Conservation (phyloP, 78 protist species). For the Isochrysis galbana region DNA sequence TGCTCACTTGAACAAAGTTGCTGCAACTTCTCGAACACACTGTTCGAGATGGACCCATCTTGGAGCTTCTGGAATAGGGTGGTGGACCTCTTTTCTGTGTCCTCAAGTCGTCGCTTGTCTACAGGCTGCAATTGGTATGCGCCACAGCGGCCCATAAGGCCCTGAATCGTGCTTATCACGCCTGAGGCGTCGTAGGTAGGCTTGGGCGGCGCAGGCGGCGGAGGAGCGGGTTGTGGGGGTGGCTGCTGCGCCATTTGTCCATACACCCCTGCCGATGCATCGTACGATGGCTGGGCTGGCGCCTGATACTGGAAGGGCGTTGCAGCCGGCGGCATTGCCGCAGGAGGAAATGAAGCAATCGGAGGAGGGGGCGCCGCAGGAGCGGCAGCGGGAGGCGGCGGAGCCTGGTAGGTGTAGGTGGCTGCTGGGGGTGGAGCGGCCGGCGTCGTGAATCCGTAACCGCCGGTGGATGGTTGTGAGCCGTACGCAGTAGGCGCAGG, state of each 20-base stretch:
- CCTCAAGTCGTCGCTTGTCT: neutral
- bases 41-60: neutral
- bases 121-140: neutral
- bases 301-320: neutral
- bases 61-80: neutral
- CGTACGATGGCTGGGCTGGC: neutral
- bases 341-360: neutral
- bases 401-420: neutral
- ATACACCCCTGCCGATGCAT: neutral
- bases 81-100: neutral
- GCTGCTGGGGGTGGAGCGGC: neutral
- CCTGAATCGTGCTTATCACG: neutral
- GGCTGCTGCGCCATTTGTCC: neutral
- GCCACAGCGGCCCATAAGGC: neutral
- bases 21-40: neutral
- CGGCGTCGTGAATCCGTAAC: too few species aligned
- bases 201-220: slow-evolving; percentile 21
- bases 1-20: neutral
- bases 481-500: too few species aligned
- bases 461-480: too few species aligned
- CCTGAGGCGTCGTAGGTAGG: neutral
- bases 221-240: neutral
- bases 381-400: neutral
- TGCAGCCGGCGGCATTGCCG: neutral
- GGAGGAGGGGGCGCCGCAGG: neutral